These are phyloP conservation scores for Colletotrichum euphorbiae DNA, from an alignment of 2,329 filamentous ascomycete genomes.

Conservation along the genomic window DNA sequence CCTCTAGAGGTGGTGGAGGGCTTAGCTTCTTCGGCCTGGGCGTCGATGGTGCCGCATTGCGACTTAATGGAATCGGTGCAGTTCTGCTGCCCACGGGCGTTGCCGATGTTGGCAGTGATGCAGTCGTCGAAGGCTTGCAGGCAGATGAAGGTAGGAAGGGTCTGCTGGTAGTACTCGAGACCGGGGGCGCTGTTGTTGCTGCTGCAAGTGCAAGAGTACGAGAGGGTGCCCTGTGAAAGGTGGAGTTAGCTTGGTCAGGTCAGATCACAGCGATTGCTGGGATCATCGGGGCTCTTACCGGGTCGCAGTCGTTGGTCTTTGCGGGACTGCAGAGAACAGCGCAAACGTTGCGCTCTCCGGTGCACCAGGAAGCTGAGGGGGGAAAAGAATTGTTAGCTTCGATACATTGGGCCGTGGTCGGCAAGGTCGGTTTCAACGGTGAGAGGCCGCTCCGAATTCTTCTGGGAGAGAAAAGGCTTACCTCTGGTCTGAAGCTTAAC, in stretches of 20 bases:
- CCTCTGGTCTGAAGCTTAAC: constrained; percentile 25
- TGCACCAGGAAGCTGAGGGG: constrained; percentile 62
- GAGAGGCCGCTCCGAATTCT: neutral
- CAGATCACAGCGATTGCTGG: neutral
- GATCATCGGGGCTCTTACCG: constrained; percentile 52
- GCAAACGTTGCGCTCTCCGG: constrained; percentile 63
- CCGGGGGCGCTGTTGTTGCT: constrained; percentile 61
- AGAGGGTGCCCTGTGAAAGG: constrained; percentile 52
- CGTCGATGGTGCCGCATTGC: constrained; percentile 58
- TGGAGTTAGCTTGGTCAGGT: constrained; percentile 26
- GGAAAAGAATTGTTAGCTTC: constrained; percentile 1
- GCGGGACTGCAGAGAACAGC: constrained; percentile 57
- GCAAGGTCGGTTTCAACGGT: neutral
- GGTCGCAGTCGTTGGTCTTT: constrained; percentile 57
- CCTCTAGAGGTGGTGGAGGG: constrained; percentile 27
- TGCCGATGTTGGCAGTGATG: constrained; percentile 55
- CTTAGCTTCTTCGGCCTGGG: constrained; percentile 20
- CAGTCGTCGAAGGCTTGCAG: constrained; percentile 60
- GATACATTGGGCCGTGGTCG: neutral
- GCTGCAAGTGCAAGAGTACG: constrained; percentile 64
- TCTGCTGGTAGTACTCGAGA: constrained; percentile 65
- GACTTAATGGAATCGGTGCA: constrained; percentile 61
- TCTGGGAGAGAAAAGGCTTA: neutral
- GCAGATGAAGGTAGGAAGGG: constrained; percentile 66
- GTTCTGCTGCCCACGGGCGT: constrained; percentile 56